These are phyloP conservation scores for Coriolopsis trogii DNA, from an alignment of 1,284 basidiomycete genomes.

Conservation along the genomic window DNA sequence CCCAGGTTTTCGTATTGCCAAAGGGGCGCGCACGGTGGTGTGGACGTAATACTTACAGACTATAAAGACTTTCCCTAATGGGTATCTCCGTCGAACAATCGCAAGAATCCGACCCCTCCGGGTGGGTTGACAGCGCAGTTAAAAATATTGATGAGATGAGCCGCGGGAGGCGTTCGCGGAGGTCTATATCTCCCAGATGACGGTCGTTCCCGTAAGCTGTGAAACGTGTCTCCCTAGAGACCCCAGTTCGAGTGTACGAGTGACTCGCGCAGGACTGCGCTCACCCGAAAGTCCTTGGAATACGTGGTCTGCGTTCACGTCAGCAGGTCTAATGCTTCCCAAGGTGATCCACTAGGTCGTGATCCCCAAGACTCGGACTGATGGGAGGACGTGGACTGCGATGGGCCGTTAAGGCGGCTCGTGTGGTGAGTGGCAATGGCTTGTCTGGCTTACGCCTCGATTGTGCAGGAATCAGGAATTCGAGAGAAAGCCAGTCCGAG, in stretches of 20 bases:
- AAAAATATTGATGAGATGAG: not conserved
- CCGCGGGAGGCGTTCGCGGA: not conserved
- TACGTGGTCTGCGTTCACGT: no score
- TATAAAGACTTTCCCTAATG: slow-evolving; percentile 15
- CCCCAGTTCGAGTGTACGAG: not conserved
- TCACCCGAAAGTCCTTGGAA: not conserved
- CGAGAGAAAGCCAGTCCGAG: not conserved
- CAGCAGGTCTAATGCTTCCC: no score
- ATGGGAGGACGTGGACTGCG: no score
- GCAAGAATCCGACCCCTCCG: not conserved
- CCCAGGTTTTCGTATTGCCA: not conserved
- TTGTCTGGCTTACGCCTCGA: no score
- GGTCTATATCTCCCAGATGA: not conserved
- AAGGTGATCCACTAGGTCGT: no score
- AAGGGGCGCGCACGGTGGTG: not conserved
- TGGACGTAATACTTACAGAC: slow-evolving; percentile 22
- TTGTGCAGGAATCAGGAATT: no score
- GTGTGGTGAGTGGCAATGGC: no score
- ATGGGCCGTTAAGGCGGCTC: no score
- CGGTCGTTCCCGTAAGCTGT: slow-evolving; percentile 1
- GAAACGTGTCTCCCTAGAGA: not conserved
- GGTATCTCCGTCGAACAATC: not conserved
- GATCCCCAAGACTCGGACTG: no score
- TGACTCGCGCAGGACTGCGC: not conserved
- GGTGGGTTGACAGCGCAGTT: not conserved